Evolutionary conservation across 1,284 basidiomycete genomes (phyloP), one percentile per base, ranked within the genome.

Genomic region (Polyporus tsugae): DNA sequence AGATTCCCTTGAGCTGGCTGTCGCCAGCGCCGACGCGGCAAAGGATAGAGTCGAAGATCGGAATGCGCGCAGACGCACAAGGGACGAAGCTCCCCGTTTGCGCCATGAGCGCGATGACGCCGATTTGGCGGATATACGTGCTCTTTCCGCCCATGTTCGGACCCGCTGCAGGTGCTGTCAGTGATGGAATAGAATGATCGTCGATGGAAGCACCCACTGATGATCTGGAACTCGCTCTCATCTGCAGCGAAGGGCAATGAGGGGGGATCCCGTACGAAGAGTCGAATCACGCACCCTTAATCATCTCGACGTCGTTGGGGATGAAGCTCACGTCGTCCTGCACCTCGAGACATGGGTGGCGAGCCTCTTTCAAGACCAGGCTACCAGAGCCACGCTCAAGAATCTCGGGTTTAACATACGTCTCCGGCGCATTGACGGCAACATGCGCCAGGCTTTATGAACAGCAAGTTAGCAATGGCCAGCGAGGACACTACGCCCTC

Each of bases 131-230:
- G 74, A 97, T 96, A 77, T 95, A 97, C 0, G 95, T 96, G 67
- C 92, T 95, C 81, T 97, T 98, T 71, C 96, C 96, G 66, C 96
- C 96, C 93, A 97, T 98, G 81, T 98, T 98, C 0, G 96, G 96
- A 6, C 96, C 96, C 35, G 96, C 92, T 94, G 65, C 38, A 52
- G n/a, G 46, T 59, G 15, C 25, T 15, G 36, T 74, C 44, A 70
- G 57, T 62, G 29, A 41, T 65, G 66, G 64, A 71, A 66, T 35
- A 41, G n/a, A 3, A 36, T 52, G 2, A 33, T 7, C 7, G 13
- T 53, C n/a, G 13, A 52, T 0, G 33, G 6, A 19, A 6, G 13
- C 13, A 77, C 85, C 76, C 77, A 89, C 94, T 95, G 74, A 96
- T 95, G 66, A 96, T 94, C 68, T 95, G 90, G 79, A 96, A 95